Percentiles rank a stretch among this genome's conserved stretches.
Conservation (phyloP, 306 rosid genomes). For the Gynostemma pentaphyllum region DNA sequence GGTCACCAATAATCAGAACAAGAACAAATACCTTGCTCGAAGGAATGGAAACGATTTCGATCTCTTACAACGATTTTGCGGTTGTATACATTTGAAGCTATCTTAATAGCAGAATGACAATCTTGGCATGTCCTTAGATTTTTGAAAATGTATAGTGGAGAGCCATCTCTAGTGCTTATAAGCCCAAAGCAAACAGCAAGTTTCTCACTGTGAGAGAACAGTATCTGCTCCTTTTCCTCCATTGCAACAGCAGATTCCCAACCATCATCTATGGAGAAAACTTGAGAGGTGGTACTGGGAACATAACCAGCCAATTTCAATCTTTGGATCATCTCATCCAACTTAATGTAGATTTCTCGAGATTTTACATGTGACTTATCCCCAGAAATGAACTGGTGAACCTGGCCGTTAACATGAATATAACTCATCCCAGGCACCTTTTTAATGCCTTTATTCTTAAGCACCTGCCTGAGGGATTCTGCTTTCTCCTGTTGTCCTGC, state of each 20-base stretch:
- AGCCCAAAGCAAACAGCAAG: constrained; percentile 70
- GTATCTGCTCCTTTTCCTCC: constrained; percentile 62
- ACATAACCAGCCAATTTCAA: constrained; percentile 53
- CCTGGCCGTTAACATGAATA: constrained; percentile 37
- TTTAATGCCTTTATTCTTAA: constrained; percentile 36
- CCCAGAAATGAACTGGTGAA: constrained; percentile 56
- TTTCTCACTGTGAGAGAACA: constrained; percentile 71
- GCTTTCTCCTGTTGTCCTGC: constrained; percentile 48
- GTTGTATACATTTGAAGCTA: constrained; percentile 38
- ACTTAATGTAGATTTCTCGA: constrained; percentile 32
- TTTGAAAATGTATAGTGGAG: constrained; percentile 52
- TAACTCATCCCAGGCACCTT: constrained; percentile 71
- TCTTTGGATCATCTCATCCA: constrained; percentile 46
- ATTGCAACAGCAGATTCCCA: constrained; percentile 20
- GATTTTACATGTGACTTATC: constrained; percentile 44
- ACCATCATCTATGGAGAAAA: constrained; percentile 28
- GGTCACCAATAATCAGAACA: constrained; percentile 67
- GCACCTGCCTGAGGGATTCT: constrained; percentile 36
- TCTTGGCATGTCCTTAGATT: constrained; percentile 56
- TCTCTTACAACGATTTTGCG: constrained; percentile 61
- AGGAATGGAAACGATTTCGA: constrained; percentile 62
- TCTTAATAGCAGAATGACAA: constrained; percentile 65
- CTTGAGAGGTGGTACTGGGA: constrained; percentile 46
- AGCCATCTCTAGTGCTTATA: constrained; percentile 35
- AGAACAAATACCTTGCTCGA: constrained; percentile 66